Base-by-base conservation (phyloP, 306 rosid species). In the Quercus bicolor region DNA sequence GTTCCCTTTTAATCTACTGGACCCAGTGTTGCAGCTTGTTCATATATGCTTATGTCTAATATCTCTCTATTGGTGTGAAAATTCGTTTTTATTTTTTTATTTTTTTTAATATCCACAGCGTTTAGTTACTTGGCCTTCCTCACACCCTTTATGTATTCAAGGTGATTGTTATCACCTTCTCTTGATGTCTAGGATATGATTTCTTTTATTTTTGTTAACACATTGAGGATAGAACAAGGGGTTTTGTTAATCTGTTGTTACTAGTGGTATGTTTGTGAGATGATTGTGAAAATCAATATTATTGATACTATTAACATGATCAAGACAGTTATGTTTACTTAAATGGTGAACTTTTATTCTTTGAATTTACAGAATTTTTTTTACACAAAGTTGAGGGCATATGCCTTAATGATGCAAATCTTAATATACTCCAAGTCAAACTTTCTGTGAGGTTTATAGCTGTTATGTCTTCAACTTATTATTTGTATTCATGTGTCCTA, bases 1-100 rank as follows among this genome's bases (percentile, higher is more conserved):
- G 83, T 88, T 77, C 81, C 78, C 76, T 73, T 80, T 80, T 66
- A 72, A 81, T 87, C 68, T 84, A 65, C 80, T 83, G 90, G 75
- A 83, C 80, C 75, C 19, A 76, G 85, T 75, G 80, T 75, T 86
- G 84, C 83, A 61, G 81, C 81, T 77, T 85, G 81, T 78, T 77
- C 33, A 62, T 62, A 72, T 14, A 11, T 73, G 77, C 72, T 77
- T 84, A 77, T 82, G 68, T 77, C 79, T 77, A 45, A 37, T 56
- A 68, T 70, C 33, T 68, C 60, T 31, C 57, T 45, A 53, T 48
- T 19, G 64, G 68, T 77, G 82, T 79, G 85, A 64, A 83, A 86
- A 29, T 87, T 59, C 73, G 79, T 60, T 23, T 65, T 28, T 31
- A 11, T 21, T 29, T 45, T 48, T 48, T 43, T 9, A 6, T 43